Evolutionary conservation across 257 asterid genomes (phyloP).

Genomic region (Solanum neorickii): DNA sequence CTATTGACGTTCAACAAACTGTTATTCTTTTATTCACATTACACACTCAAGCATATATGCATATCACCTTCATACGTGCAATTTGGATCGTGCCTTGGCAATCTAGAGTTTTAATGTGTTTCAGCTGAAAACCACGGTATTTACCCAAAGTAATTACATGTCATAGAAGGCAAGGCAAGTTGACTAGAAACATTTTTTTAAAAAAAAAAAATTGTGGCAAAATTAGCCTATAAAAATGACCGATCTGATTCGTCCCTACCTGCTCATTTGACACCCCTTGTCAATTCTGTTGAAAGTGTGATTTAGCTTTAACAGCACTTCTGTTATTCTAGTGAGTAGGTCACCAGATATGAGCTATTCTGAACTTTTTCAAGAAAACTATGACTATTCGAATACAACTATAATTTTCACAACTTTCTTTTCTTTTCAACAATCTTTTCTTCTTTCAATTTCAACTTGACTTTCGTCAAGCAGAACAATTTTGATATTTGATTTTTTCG

Average conservation of each 20-base stretch:
- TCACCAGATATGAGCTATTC: too few species aligned
- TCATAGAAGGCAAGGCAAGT: neutral
- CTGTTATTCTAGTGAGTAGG: neutral
- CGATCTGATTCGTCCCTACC: neutral
- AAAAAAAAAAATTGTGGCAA: neutral
- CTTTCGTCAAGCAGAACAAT: neutral
- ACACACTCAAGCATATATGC: neutral
- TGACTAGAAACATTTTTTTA: too few species aligned
- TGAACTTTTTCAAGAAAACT: neutral
- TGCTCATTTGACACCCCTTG: neutral
- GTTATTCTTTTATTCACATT: neutral
- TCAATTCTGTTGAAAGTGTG: neutral
- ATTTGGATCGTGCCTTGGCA: neutral
- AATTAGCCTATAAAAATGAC: neutral
- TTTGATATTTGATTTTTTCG: neutral
- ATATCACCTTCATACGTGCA: neutral
- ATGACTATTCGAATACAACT: neutral
- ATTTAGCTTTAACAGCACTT: neutral
- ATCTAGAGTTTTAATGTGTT: neutral
- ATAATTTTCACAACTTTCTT: neutral
- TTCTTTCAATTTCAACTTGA: neutral
- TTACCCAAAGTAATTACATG: neutral
- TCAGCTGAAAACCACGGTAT: neutral
- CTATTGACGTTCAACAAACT: neutral
- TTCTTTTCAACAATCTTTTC: neutral